These are phyloP conservation scores for Actinidia chinensis DNA, from an alignment of 179 eudicot genomes.

Conservation along the genomic window DNA sequence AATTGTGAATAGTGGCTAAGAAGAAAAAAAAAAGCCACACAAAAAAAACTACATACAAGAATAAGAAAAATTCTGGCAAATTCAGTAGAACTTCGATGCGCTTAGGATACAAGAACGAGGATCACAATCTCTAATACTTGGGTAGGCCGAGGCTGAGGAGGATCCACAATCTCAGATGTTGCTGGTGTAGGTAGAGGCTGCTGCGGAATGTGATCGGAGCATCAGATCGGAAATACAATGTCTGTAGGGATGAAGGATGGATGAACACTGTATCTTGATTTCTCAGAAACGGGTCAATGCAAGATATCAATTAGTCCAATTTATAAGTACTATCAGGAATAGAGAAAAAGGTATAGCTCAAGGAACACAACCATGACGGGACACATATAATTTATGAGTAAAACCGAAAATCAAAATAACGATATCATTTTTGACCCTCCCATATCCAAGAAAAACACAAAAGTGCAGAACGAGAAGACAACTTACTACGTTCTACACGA, in stretches of 20 bases:
- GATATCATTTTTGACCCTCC: too few species aligned
- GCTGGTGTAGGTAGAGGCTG: too few species aligned
- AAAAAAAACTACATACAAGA: too few species aligned
- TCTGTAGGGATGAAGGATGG: neutral
- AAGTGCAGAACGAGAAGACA: neutral
- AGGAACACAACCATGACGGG: neutral
- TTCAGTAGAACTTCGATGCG: neutral
- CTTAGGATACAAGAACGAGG: neutral
- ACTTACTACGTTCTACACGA: neutral
- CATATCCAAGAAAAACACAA: constrained; percentile 4
- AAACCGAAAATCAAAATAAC: neutral
- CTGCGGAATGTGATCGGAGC: too few species aligned
- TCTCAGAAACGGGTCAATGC: neutral
- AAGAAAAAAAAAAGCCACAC: too few species aligned
- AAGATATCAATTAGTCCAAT: neutral
- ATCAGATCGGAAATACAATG: too few species aligned
- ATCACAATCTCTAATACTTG: neutral
- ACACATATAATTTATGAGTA: neutral
- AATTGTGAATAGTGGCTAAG: too few species aligned
- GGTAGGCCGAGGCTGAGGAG: neutral
- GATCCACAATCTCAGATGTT: neutral
- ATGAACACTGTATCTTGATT: too few species aligned
- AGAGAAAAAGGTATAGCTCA: neutral
- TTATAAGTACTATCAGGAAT: neutral
- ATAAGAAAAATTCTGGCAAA: neutral